These are phyloP conservation scores for Metarhizium album DNA, from an alignment of 2,329 filamentous ascomycete genomes.

Conservation along the genomic window DNA sequence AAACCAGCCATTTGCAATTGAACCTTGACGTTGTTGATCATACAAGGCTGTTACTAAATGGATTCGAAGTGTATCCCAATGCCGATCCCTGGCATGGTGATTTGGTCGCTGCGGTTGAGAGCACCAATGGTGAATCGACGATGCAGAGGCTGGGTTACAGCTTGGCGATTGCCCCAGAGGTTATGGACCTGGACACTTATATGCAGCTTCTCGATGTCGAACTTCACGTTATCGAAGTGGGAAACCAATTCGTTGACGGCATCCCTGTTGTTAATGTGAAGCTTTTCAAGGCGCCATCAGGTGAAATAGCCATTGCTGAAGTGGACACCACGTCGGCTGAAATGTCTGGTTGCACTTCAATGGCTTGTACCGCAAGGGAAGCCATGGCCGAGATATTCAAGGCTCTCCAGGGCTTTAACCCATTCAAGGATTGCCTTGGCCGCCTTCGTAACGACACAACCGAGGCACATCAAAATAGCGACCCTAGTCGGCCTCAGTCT, in stretches of 20 bases:
- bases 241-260: slow-evolving; percentile 40
- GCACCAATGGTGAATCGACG: slow-evolving; percentile 25
- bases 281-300: slow-evolving; percentile 47
- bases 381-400: slow-evolving; percentile 18
- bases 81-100: slow-evolving; percentile 33
- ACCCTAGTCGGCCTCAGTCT: slow-evolving; percentile 6
- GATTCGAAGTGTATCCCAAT: slow-evolving; percentile 47
- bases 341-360: slow-evolving; percentile 29
- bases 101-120: slow-evolving; percentile 35
- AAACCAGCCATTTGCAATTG: slow-evolving; percentile 36
- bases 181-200: slow-evolving; percentile 38
- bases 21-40: slow-evolving; percentile 40
- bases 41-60: slow-evolving; percentile 46
- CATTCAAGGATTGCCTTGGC: slow-evolving; percentile 14
- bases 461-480: slow-evolving; percentile 5
- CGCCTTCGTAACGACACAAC: slow-evolving; percentile 7
- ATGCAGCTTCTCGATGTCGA: slow-evolving; percentile 43
- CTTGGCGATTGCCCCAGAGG: slow-evolving; percentile 30
- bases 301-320: slow-evolving; percentile 43
- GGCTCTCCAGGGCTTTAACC: slow-evolving; percentile 16
- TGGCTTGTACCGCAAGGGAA: slow-evolving; percentile 39
- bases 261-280: slow-evolving; percentile 48
- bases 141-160: slow-evolving; percentile 38
- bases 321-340: slow-evolving; percentile 27
- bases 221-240: slow-evolving; percentile 50